Evolutionary conservation across 306 rosid species (phyloP).

Genomic region (Rosa chinensis): DNA sequence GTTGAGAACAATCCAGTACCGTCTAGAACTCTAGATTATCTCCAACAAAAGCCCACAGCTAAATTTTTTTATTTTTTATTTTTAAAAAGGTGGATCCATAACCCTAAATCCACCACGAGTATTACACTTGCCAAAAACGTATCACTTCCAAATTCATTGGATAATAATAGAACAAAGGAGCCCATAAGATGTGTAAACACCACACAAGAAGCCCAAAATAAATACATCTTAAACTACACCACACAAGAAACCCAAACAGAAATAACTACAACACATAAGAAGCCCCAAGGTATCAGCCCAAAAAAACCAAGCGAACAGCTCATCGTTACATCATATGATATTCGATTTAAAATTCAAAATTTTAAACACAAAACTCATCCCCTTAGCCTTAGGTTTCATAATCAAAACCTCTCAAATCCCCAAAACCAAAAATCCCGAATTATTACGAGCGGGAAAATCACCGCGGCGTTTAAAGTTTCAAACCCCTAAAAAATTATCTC

Average conservation of each 20-base stretch:
- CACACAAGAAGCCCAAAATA: not conserved
- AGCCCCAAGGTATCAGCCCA: not conserved
- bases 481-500: not conserved
- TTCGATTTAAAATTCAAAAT: not conserved
- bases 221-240: not conserved
- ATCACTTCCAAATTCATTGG: too few relatives aligned
- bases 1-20: too few relatives aligned
- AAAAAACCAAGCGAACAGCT: not conserved
- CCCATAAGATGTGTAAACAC: not conserved
- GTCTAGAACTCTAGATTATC: too few relatives aligned
- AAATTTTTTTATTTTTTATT: too few relatives aligned
- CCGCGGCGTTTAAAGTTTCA: not conserved
- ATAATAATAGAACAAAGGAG: not conserved
- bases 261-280: not conserved
- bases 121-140: too few relatives aligned
- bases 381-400: not conserved
- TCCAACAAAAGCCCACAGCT: too few relatives aligned
- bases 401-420: conserved; percentile 7
- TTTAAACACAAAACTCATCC: not conserved
- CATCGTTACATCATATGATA: not conserved
- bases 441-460: conserved; percentile 1
- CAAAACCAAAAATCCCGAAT: not conserved
- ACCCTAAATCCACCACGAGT: too few relatives aligned
- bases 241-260: not conserved
- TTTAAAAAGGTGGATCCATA: too few relatives aligned